These are phyloP conservation scores for Aureobasidium leucospermi DNA, from an alignment of 2,329 filamentous ascomycete species.

Conservation along the genomic window DNA sequence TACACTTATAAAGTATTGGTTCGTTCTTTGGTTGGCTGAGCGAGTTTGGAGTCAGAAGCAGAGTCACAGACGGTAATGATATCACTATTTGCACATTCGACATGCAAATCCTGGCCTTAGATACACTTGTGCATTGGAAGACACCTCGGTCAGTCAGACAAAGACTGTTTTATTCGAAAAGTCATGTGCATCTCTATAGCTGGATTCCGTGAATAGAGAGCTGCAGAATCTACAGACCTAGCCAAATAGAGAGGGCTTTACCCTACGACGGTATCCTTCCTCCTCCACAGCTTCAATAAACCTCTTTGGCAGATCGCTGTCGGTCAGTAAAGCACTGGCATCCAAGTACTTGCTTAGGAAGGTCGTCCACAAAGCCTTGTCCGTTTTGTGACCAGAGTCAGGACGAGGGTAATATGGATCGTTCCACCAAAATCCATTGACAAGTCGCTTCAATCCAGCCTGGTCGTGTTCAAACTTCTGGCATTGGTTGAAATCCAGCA, in stretches of 20 bases:
- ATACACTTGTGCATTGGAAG: too few species aligned
- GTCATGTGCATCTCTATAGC: too few species aligned
- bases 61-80: too few species aligned
- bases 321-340: neutral
- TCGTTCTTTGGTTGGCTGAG: too few species aligned
- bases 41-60: too few species aligned
- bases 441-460: constrained; percentile 35
- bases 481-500: constrained; percentile 54
- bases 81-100: too few species aligned
- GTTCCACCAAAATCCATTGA: constrained; percentile 39
- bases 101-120: too few species aligned
- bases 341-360: neutral
- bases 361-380: neutral
- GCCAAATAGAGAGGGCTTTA: neutral
- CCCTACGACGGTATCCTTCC: neutral
- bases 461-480: constrained; percentile 40
- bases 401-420: constrained; percentile 45
- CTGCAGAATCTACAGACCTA: neutral
- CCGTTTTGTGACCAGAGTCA: neutral
- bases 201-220: too few species aligned
- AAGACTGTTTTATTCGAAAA: too few species aligned
- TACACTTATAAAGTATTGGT: too few species aligned
- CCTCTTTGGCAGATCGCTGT: neutral
- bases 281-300: neutral
- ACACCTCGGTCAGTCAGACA: too few species aligned